A percentile compares a stretch with the other conserved stretches of the same genome.
These are phyloP conservation scores for Rhododendron williamsianum DNA, from an alignment of 148 eudicot species.

Conservation along the genomic window DNA sequence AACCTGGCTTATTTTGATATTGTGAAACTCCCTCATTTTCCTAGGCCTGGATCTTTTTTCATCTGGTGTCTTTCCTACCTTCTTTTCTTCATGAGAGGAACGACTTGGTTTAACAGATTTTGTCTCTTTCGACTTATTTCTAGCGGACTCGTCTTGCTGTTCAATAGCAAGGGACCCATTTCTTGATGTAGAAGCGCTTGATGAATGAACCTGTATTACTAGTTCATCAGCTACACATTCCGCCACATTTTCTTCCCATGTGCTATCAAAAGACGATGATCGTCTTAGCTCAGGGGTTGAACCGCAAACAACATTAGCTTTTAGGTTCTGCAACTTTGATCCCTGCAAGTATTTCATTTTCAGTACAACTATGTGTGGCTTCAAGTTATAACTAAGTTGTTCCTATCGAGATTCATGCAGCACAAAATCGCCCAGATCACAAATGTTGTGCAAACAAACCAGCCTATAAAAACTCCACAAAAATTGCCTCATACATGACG, in stretches of 20 bases:
- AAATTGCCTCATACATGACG: not conserved
- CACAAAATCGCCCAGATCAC: not conserved
- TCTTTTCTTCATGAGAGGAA: constrained; percentile 90
- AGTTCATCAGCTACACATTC: constrained; percentile 86
- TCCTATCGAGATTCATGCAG: not conserved
- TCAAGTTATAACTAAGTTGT: not conserved
- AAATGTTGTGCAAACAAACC: constrained; percentile 7
- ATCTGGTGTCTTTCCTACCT: constrained; percentile 63
- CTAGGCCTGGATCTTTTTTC: constrained; percentile 79
- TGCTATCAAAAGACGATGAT: constrained; percentile 82
- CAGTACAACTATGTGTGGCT: not conserved
- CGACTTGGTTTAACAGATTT: constrained; percentile 72
- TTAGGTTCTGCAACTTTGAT: constrained; percentile 42
- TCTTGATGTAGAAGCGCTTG: constrained; percentile 40
- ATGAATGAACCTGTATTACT: constrained; percentile 57
- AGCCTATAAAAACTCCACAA: not conserved
- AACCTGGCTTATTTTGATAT: constrained; percentile 98
- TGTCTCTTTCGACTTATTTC: constrained; percentile 52
- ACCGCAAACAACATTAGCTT: constrained; percentile 37
- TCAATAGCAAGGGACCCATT: constrained; percentile 40
- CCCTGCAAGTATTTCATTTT: constrained; percentile 33
- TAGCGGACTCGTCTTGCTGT: constrained; percentile 60
- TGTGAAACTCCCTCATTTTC: constrained; percentile 80
- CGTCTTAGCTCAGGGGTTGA: constrained; percentile 68
- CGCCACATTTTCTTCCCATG: constrained; percentile 90